These are phyloP conservation scores for Delphinella strobiligena DNA, from an alignment of 2,329 filamentous ascomycete species.

Conservation along the genomic window DNA sequence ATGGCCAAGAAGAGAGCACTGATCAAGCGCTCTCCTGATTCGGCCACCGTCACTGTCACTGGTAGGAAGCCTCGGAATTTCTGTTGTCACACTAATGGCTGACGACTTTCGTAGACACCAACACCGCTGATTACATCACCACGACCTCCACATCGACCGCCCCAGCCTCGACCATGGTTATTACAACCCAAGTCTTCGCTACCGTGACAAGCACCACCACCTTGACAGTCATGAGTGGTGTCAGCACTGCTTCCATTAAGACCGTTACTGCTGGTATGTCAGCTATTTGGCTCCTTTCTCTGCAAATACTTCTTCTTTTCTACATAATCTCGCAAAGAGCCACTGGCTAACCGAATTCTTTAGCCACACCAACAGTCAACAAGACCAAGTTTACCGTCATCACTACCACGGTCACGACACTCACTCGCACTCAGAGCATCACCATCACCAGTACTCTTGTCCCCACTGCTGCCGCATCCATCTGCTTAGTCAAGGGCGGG, in stretches of 20 bases:
- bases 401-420: too few species aligned
- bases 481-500: too few species aligned
- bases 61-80: conserved; percentile 11
- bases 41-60: conserved; percentile 20
- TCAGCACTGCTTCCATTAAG: conserved; percentile 2
- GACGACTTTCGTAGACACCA: conserved; percentile 7
- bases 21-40: conserved; percentile 21
- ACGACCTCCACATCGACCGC: conserved; percentile 8
- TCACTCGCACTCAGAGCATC: too few species aligned
- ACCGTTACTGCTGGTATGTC: conserved; percentile 1
- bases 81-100: neutral
- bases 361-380: conserved; percentile 5
- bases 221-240: conserved; percentile 7
- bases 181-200: conserved; percentile 8
- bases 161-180: neutral
- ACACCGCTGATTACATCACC: conserved; percentile 18
- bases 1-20: conserved; percentile 11
- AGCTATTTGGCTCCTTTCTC: neutral
- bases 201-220: conserved; percentile 3
- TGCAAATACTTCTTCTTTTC: neutral
- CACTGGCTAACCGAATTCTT: conserved; percentile 2
- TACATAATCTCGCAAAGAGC: conserved; percentile 5
- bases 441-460: too few species aligned
- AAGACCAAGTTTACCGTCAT: conserved; percentile 9
- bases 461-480: too few species aligned